Base-by-base conservation (phyloP, 768 basidiomycete species). In the Tephrocybe rancida region DNA sequence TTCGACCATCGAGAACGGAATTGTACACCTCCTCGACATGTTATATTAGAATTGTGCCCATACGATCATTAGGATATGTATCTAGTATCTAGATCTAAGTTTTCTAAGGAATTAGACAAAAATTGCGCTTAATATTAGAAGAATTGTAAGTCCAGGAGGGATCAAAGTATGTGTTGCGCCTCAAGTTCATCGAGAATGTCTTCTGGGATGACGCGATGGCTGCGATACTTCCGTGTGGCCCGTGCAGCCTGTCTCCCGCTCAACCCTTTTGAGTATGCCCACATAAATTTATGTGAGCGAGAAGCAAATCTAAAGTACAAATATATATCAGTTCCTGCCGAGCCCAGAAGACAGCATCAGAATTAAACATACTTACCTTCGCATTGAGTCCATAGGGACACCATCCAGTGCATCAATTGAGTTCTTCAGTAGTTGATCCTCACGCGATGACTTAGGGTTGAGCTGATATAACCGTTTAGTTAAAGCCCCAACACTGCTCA, bases 401-500 rank as follows among this genome's bases (percentile, higher is more conserved):
- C 13, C n/a, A 13, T 44, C 51, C n/a, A 52, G 44, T 4, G 51
- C 42, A 5, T 7, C 16, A 10, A 35, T 4, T 1, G 42, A 22
- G 21, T 52, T 52, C n/a, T 7, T 45, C 34, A 45, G 43, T 3
- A 53, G 35, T 10, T 52, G 41, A 24, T 18, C 51, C 21, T 52
- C 51, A 21, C 45, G 45, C 2, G 51, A 52, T 8, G 35, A 53
- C 16, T 43, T 34, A 10, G 52, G 52, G 22, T 39, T 25, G 34
- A n/a, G 19, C 9, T 37, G 34, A 42, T 53, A 53, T 2, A 22
- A n/a, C 16, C 44, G 19, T 35, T 53, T 53, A 11, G 52, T 44
- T n/a, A 27, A 18, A n/a, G 3, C 52, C 52, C 52, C 52, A 53
- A 27, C 52, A 53, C 29, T 47, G 35, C 16, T 37, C n/a, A n/a